Evolutionary conservation across 257 asterid species (phyloP), one percentile per base, ranked within the genome.

Genomic region (Capsicum rhomboideum): DNA sequence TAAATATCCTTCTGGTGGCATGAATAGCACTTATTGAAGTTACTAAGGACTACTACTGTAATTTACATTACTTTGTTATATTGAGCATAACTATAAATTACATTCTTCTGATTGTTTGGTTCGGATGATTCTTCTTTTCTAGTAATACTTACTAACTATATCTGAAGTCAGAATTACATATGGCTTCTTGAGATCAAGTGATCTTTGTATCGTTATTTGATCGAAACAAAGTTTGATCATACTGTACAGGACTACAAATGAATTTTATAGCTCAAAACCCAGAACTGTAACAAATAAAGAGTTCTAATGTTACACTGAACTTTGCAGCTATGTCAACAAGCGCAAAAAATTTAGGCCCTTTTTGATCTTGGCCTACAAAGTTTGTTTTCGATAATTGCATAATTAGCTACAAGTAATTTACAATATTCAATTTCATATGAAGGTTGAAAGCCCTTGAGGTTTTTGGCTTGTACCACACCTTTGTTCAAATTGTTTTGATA

Each of bases 1-100:
- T 54, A 92, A 92, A 20, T 88, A 87, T 9, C 87, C 90, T 26
- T 91, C 93, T n/a, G 90, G 89, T 46, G 83, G 52, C 63, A 59
- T 85, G 88, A 84, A 67, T 89, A 84, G 11, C 87, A 78, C 34
- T 82, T 42, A n/a, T 2, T 52, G 82, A 77, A 75, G 21, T n/a
- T 9, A 26, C 46, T 2, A 16, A 23, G 4, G 59, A 1, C 8
- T 75, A 37, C 40, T 34, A 28, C 23, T 13, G 2, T 50, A 26
- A 75, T 28, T 21, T 14, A 13, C 42, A 49, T 46, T 14, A 3
- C 42, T 75, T 26, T 75, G 63, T 50, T 49, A 26, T 75, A 75
- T 49, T 26, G 59, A 49, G 4, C 37, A 50, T 75, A 14, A 14
- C 61, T 26, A 26, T 75, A 26, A 49, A 49, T 50, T 17, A 4